Evolutionary conservation across 495 filamentous ascomycete species (phyloP), one percentile per base, ranked within the genome.

Genomic region (Neurospora sp.): DNA sequence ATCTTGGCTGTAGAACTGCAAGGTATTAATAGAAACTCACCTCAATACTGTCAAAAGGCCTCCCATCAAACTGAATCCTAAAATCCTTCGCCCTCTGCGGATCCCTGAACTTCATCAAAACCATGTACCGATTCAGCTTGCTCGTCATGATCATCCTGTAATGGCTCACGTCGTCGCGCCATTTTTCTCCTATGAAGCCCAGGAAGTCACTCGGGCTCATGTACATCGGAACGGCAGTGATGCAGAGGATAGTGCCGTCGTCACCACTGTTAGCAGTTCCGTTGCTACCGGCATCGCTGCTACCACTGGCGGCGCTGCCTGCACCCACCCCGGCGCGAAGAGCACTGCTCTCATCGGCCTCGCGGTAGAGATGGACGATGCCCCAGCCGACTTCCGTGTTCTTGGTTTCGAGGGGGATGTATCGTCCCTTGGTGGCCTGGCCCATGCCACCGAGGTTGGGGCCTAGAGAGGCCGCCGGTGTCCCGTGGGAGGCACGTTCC

Each of bases 91-190:
- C 96, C 74, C 88, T 89, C 77, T 86, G 87, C 59, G 87, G 86
- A 75, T 90, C 90, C 68, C 93, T 85, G 80, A 98, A 98, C 83
- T 97, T 98, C 91, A 99, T 95, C 72, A 99, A 85, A 68, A 97
- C 96, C 89, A 99, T 92, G 83, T 98, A 99, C 78, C 94, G 89
- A 80, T 95, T 98, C 77, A 91, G 89, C 70, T 91, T 85, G 69
- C 91, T 91, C 5, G 96, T 98, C 84, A 93, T 89, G 69, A 99
- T 92, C 91, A 99, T 96, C 48, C 96, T 87, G 78, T 97, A 97
- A 83, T 99, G 96, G 76, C 92, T 97, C 73, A 98, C 93, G 71
- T 93, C 86, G 73, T 93, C 91, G 80, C 92, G 88, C 75, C 94
- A 97, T 78, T 90, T 90, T 81, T 98, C 93, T 1, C 96, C 96